A percentile compares a stretch with the other conserved stretches of the same genome.
phyloP scores from a whole-genome alignment of 108 stramenopile genomes.

The Pseudonitzschia multistriata region DNA sequence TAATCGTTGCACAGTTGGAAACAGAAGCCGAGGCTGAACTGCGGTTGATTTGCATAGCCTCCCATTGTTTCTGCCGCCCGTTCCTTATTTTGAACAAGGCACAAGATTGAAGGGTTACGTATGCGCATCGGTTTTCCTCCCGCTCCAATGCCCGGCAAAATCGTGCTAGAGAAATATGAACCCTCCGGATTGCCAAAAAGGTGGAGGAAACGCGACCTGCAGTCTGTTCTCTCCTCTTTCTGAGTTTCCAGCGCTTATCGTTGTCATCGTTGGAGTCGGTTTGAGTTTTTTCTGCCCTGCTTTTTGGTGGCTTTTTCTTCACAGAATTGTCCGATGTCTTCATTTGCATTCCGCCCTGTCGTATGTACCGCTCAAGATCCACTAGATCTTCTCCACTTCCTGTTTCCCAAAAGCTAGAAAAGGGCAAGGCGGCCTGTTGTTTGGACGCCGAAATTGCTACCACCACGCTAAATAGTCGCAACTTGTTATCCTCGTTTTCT shows the following conservation, averaged over 20 bases:
- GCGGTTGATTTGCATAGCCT: not conserved
- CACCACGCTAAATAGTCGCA: conserved; percentile 71
- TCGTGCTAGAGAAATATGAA: conserved; percentile 71
- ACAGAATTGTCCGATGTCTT: not conserved
- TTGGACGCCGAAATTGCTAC: conserved; percentile 60
- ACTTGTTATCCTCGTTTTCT: conserved; percentile 17
- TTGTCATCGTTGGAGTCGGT: not conserved
- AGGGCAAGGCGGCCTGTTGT: conserved; percentile 17
- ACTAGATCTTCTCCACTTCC: conserved; percentile 23
- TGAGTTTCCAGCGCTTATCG: not conserved
- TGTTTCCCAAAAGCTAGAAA: conserved; percentile 18
- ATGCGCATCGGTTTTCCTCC: conserved; percentile 75
- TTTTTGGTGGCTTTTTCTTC: not conserved
- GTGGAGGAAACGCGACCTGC: conserved; percentile 25
- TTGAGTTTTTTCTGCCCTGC: not conserved
- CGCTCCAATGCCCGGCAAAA: conserved; percentile 72
- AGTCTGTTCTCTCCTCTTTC: not conserved
- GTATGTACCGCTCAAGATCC: conserved; percentile 30
- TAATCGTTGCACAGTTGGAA: not conserved
- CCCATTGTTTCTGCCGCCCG: conserved; percentile 41
- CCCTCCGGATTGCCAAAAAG: conserved; percentile 55
- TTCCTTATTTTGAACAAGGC: conserved; percentile 42
- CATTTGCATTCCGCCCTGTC: not conserved
- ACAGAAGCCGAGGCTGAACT: not conserved
- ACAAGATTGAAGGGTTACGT: conserved; percentile 64